Percentiles rank a stretch among this genome's conserved stretches.
phyloP scores from a whole-genome alignment of 2,329 filamentous ascomycete genomes.

The Arthrobotrys sinensis region DNA sequence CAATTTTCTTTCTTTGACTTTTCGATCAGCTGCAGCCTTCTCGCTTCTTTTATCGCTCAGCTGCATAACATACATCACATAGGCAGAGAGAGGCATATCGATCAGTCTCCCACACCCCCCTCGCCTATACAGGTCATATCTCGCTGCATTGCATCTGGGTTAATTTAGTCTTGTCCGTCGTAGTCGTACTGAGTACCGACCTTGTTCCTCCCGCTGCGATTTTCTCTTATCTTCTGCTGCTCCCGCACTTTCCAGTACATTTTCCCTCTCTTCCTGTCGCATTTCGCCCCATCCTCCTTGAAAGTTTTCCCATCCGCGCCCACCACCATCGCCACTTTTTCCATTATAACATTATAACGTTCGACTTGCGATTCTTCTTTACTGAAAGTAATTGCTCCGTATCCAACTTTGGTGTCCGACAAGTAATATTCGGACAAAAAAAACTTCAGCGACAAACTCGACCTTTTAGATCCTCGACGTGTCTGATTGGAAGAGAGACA shows the following conservation, averaged over 20 bases:
- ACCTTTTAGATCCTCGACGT: background rate
- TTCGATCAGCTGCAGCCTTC: constrained; percentile 53
- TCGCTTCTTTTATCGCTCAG: constrained; percentile 58
- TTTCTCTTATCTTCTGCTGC: constrained; percentile 43
- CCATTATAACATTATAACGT: background rate
- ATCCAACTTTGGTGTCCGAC: constrained; percentile 5
- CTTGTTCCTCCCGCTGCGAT: constrained; percentile 16
- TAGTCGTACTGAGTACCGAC: constrained; percentile 51
- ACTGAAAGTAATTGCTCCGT: constrained; percentile 45
- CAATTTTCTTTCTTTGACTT: constrained; percentile 10
- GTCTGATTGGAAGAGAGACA: constrained; percentile 18
- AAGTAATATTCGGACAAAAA: constrained; percentile 2
- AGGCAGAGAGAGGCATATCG: constrained; percentile 24
- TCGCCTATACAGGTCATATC: constrained; percentile 16
- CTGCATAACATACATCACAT: constrained; percentile 39
- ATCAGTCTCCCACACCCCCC: constrained; percentile 28
- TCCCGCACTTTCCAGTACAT: constrained; percentile 41
- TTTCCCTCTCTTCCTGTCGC: constrained; percentile 10
- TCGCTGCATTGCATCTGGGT: constrained; percentile 26
- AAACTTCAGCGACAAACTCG: constrained; percentile 15
- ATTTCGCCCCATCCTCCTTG: constrained; percentile 6
- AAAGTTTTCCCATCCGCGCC: constrained; percentile 13
- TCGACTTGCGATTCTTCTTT: constrained; percentile 47
- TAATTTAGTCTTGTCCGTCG: constrained; percentile 24
- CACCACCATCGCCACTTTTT: constrained; percentile 35